Conservation (phyloP, 1,284 basidiomycete genomes). For the Austroboletus niveus region DNA sequence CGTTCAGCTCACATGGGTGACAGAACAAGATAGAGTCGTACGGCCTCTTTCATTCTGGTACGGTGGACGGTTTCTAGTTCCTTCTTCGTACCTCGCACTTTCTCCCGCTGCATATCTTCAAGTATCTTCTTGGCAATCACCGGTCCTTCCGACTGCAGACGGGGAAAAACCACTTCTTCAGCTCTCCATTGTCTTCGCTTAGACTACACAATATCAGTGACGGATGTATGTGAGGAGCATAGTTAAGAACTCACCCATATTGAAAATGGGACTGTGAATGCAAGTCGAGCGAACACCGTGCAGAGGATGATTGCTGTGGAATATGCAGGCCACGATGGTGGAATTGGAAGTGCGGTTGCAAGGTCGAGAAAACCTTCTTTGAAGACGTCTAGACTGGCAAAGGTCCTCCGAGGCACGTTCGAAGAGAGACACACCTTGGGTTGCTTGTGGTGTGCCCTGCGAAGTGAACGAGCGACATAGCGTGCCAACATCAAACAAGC, state of each 20-base stretch:
- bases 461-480: slow-evolving; percentile 12
- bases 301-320: slow-evolving; percentile 76
- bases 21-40: slow-evolving; percentile 19
- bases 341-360: slow-evolving; percentile 66
- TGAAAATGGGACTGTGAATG: slow-evolving; percentile 70
- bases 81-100: slow-evolving; percentile 53
- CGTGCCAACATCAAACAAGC: slow-evolving; percentile 24
- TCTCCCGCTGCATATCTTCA: slow-evolving; percentile 56
- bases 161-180: slow-evolving; percentile 68
- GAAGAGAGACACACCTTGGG: background rate
- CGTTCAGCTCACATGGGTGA: slow-evolving; percentile 2
- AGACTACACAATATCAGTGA: slow-evolving; percentile 42
- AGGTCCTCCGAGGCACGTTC: slow-evolving; percentile 26
- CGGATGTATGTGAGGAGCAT: slow-evolving; percentile 3
- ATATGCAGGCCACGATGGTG: slow-evolving; percentile 65
- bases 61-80: slow-evolving; percentile 47
- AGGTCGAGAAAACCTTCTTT: slow-evolving; percentile 59
- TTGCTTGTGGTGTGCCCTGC: slow-evolving; percentile 1
- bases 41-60: slow-evolving; percentile 47
- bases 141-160: slow-evolving; percentile 55
- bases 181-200: slow-evolving; percentile 62
- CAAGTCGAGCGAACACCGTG: slow-evolving; percentile 64
- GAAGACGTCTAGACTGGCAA: slow-evolving; percentile 40
- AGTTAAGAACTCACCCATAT: slow-evolving; percentile 64
- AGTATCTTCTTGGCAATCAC: slow-evolving; percentile 51